phyloP scores from a whole-genome alignment of 805 yeast genomes.

The Suhomyces prunicola region DNA sequence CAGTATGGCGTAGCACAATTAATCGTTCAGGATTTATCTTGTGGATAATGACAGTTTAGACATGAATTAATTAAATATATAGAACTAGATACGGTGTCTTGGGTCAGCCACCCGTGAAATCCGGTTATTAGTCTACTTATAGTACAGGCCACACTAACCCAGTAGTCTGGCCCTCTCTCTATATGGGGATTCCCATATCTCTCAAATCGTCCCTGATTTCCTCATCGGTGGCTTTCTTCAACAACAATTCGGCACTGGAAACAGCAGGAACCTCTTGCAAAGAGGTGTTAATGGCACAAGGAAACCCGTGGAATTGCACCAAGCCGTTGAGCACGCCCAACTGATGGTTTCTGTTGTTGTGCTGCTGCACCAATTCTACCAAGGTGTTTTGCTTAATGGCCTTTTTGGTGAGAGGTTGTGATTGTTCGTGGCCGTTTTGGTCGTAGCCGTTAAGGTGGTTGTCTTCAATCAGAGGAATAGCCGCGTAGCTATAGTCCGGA shows the following conservation, averaged over 20 bases:
- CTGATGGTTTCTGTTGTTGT: constrained; percentile 66
- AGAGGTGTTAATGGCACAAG: constrained; percentile 62
- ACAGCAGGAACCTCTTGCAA: constrained; percentile 18
- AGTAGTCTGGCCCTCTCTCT: background rate
- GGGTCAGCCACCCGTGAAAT: too few species aligned
- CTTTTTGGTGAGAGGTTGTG: constrained; percentile 28
- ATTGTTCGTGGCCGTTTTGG: constrained; percentile 2
- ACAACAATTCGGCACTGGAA: constrained; percentile 31
- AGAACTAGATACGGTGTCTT: too few species aligned
- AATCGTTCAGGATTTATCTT: too few species aligned
- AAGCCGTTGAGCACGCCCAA: constrained; percentile 69
- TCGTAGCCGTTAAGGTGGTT: constrained; percentile 1
- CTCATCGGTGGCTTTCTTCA: constrained; percentile 61
- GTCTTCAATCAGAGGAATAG: constrained; percentile 32
- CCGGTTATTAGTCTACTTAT: background rate
- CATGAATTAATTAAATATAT: too few species aligned
- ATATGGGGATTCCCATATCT: constrained; percentile 51
- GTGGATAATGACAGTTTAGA: too few species aligned
- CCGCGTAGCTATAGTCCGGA: constrained; percentile 48
- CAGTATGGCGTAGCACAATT: too few species aligned
- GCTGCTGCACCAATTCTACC: constrained; percentile 53
- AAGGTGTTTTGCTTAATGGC: constrained; percentile 34
- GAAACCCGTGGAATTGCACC: constrained; percentile 67
- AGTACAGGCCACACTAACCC: background rate
- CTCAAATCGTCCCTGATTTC: constrained; percentile 72